A percentile compares a stretch with the other conserved stretches of the same genome.
phyloP scores from a whole-genome alignment of 225 moss, liverwort and hornwort genomes.

The Anthoceros angustus region DNA sequence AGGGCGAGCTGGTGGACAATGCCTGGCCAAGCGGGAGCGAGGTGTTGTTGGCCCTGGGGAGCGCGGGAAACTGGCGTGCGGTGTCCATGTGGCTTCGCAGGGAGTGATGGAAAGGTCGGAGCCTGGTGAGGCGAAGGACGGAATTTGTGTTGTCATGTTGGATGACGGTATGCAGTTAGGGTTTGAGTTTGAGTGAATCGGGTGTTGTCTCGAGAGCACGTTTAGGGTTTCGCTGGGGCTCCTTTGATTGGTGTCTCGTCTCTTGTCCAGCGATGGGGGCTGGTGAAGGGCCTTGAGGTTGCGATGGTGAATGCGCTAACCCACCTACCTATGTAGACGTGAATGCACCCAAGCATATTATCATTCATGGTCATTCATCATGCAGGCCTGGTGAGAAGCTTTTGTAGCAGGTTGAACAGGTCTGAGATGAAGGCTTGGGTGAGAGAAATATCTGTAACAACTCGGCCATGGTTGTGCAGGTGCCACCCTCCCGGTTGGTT shows the following conservation, averaged over 20 bases:
- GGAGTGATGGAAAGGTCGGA: background rate
- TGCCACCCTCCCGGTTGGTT: background rate
- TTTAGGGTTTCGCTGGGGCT: background rate
- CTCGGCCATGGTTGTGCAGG: background rate
- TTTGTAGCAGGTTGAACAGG: background rate
- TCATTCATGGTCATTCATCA: constrained; percentile 87
- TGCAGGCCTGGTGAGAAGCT: constrained; percentile 42
- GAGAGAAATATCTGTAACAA: background rate
- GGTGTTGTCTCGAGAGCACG: background rate
- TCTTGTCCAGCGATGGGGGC: constrained; percentile 43
- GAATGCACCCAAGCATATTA: too few species aligned
- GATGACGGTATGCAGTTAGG: constrained; percentile 98
- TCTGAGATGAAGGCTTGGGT: background rate
- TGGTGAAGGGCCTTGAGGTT: constrained; percentile 74
- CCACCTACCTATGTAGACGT: too few species aligned
- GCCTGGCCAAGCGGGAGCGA: constrained; percentile 10
- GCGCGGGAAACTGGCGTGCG: constrained; percentile 7
- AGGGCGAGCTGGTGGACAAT: too few species aligned
- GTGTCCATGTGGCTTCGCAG: constrained; percentile 4
- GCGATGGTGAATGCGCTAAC: constrained; percentile 86
- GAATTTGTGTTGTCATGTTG: constrained; percentile 44
- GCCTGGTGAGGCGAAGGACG: constrained; percentile 10
- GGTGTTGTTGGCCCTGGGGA: constrained; percentile 13
- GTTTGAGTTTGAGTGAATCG: background rate
- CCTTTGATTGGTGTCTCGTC: background rate